Conservation (phyloP, 2,329 filamentous ascomycete genomes). For the Calonectria pauciramosa region DNA sequence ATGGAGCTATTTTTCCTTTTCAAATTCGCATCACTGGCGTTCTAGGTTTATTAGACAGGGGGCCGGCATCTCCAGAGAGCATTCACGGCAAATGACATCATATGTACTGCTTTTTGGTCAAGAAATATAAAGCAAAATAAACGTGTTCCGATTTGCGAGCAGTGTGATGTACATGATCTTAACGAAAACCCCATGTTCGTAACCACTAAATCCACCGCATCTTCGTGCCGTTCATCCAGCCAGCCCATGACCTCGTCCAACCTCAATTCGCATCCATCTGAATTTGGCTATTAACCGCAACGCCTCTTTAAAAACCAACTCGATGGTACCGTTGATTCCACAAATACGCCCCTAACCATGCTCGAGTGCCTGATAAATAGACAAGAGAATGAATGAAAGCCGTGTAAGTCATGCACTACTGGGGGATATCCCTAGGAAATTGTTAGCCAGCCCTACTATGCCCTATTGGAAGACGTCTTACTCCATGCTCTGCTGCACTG, state of each 20-base stretch:
- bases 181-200: background rate
- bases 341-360: constrained; percentile 33
- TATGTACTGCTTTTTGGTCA: background rate
- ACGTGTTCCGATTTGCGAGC: background rate
- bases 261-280: constrained; percentile 17
- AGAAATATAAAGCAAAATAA: background rate
- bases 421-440: constrained; percentile 49
- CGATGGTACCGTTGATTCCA: constrained; percentile 9
- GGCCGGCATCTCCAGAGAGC: constrained; percentile 12
- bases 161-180: background rate
- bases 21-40: constrained; percentile 23
- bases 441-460: constrained; percentile 14
- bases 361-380: constrained; percentile 20
- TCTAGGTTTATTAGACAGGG: constrained; percentile 22
- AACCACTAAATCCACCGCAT: background rate
- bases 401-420: constrained; percentile 35
- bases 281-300: constrained; percentile 30
- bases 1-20: background rate
- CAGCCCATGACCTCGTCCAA: constrained; percentile 11
- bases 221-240: background rate
- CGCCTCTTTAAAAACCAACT: constrained; percentile 34
- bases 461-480: constrained; percentile 49
- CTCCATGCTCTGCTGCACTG: constrained; percentile 79
- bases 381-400: constrained; percentile 1
- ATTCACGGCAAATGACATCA: constrained; percentile 19